A percentile compares a stretch with the other conserved stretches of the same genome.
Conservation (phyloP, 2,329 filamentous ascomycete genomes). For the Nannizzia gypsea region DNA sequence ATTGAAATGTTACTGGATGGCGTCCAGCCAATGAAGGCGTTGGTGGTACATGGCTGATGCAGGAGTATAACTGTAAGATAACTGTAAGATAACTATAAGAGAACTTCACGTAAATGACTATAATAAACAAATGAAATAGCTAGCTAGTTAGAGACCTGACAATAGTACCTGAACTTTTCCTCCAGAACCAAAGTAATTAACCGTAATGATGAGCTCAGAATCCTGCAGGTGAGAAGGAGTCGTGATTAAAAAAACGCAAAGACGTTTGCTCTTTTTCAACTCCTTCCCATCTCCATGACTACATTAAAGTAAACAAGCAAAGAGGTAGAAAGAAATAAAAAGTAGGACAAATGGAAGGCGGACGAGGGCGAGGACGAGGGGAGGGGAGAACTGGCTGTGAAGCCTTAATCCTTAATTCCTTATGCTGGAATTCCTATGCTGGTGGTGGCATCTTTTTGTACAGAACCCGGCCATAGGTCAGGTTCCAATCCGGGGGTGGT, state of each 20-base stretch:
- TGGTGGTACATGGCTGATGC: background rate
- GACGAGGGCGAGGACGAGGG: background rate
- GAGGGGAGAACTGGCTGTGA: too few relatives aligned
- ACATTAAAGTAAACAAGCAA: background rate
- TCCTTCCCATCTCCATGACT: background rate
- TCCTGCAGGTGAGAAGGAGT: background rate
- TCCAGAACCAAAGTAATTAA: background rate
- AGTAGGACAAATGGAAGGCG: background rate
- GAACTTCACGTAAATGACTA: too few relatives aligned
- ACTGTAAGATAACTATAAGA: background rate
- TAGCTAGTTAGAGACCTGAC: background rate
- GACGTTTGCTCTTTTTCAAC: background rate
- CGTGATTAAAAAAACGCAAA: background rate
- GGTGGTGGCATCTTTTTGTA: conserved; percentile 10
- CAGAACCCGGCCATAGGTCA: conserved; percentile 7
- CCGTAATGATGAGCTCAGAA: background rate
- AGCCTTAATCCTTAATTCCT: too few relatives aligned
- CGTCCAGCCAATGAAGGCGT: background rate
- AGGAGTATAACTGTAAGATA: background rate
- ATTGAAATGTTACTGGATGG: too few relatives aligned
- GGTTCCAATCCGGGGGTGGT: conserved; percentile 3
- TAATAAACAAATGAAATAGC: background rate
- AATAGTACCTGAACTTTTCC: background rate
- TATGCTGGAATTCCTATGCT: too few relatives aligned
- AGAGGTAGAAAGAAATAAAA: too few relatives aligned